Evolutionary conservation across 2,329 filamentous ascomycete species (phyloP), one percentile per base, ranked within the genome.

Genomic region (Xylariaceae sp.): DNA sequence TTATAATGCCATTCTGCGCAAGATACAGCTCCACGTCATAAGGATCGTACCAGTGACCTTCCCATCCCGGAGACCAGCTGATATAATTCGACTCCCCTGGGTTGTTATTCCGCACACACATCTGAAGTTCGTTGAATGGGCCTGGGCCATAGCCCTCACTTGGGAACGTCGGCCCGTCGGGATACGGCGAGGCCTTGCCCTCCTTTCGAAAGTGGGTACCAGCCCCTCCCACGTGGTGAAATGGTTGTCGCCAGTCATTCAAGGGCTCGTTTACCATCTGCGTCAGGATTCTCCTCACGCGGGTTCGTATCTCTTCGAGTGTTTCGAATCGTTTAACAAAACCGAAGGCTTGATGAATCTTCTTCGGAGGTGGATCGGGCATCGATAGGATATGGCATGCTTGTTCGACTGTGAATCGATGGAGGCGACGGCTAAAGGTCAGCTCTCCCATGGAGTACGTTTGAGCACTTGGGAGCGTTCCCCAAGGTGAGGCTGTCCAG

Each of bases 1-100:
- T 79, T 34, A 68, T 59, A 22, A 89, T 76, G 4, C 81, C 81
- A 22, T 76, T 74, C 37, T 76, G 71, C 31, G 73, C 74, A 3
- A 94, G 66, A 56, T 89, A 93, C 11, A 77, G 72, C 61, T 93
- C 85, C 0, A 89, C 81, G 59, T 93, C 88, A 44, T 87, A 76
- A 0, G 81, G 67, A 55, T 93, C 87, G 51, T 85, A 87, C 70
- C 87, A 93, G 38, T 87, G 78, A 4, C 86, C 86, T 44, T 85
- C 76, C 46, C 22, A 26, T 6, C 22, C 22, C 6, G 22, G 22
- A 11, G 6, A 26, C 22, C 6, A 6, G 22, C 11, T 26, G 11
- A 77, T 72, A 16, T 66, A 66, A 50, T 85, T 68, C 13, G 70
- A 66, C 11, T 62, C 55, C 29, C 71, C 66, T 7, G 81, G 51